Base-by-base conservation (phyloP, 208 protist genomes). In the Trypanosoma conorhini region DNA sequence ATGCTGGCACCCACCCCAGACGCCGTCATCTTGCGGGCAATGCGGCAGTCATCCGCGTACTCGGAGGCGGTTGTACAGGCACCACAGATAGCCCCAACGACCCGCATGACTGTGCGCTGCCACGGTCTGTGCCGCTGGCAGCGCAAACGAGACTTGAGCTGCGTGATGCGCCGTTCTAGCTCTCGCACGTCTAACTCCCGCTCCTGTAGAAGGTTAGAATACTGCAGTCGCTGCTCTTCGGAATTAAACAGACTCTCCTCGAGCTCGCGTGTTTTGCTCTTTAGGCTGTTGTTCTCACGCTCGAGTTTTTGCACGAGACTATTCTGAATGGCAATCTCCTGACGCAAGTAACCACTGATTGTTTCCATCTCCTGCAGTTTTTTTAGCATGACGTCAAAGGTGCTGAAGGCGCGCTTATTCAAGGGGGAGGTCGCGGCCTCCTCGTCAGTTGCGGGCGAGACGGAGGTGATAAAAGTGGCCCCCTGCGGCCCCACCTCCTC, bases 101-200 rank as follows among this genome's bases (percentile, higher is more conserved):
- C 76, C 57, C 91, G 87, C 66, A 96, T 61, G 35, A 92, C 67
- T 24, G 79, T 79, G 24, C 74, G 74, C 69, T 94, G 88, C 89
- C 91, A 96, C 28, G 88, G 91, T 15, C 91, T 83, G 44, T 88
- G 77, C 24, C 81, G 73, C 62, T 96, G 88, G 22, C 84, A 87
- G 24, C 91, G 91, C 33, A 96, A 67, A 24, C 89, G 84, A 22
- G 87, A 92, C 64, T 91, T 93, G 50, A 95, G 80, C 67, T 89
- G 91, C 3, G 57, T 55, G 31, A 94, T 85, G 22, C 74, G 79
- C 5, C 83, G 77, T 26, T 86, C 81, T 22, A 83, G 67, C 42
- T 91, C 80, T 13, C 79, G 67, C 5, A 95, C 62, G 7, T 77
- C 68, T n/a, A 89, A 52, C 69, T 90, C 77, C 70, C 86, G 88